Evolutionary conservation across 1,284 basidiomycete species (phyloP), one percentile per base, ranked within the genome.

Genomic region (Irpex lacteus): DNA sequence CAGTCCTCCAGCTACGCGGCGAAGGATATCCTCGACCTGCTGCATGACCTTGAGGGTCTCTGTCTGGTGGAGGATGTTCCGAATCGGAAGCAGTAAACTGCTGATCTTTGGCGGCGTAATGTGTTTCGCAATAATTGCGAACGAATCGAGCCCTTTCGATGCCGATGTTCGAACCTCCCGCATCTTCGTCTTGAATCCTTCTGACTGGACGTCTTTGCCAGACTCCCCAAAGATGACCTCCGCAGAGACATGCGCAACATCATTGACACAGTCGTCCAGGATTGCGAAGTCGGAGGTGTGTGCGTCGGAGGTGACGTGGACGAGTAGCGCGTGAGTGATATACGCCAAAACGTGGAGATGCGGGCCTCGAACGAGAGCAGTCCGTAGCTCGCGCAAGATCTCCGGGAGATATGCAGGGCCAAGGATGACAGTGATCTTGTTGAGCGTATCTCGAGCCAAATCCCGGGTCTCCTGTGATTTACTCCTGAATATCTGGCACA

Each of bases 211-310:
- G 72, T 98, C 95, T 74, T 95, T 94, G 8, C 92, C 94, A 0
- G 95, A 96, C 71, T 95, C 89, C 13, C 97, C 97, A 73, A 98
- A 98, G 61, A 98, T 85, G 63, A 98, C 97, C 72, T 98, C 97
- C 0, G 92, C 88, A 1, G 95, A 90, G 40, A 98, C 81, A 70
- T 92, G 86, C 0, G 92, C 89, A 1, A 94, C 81, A 68, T 94
- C 90, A 44, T 84, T 83, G 55, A 96, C 89, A 66, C 91, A 91
- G 18, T 85, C 83, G 70, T 98, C 95, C 0, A 98, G 82, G 52
- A 82, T 83, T 57, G 78, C 75, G 71, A 95, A 92, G 0, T 71
- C 69, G 60, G 64, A 74, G 2, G 78, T 76, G 62, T 86, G 80
- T 2, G 90, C 87, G 1, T 82, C 79, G 0, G 84, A 79, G 0